Percentiles rank a stretch among this genome's conserved stretches.
Evolutionary conservation across 164 flowering plant species (phyloP).

Genomic region (Protea cynaroides): DNA sequence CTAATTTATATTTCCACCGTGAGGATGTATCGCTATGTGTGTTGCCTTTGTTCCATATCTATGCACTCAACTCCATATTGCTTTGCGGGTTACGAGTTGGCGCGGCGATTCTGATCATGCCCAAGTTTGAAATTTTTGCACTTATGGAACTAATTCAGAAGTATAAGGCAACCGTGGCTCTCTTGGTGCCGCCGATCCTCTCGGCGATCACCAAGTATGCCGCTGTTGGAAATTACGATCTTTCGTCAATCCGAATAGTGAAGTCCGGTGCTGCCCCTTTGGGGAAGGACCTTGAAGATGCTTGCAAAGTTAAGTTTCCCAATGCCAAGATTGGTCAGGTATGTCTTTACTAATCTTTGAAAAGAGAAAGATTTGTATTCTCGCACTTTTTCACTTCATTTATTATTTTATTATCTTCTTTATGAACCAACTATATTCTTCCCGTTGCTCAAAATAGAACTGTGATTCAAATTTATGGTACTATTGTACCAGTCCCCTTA

Average conservation of each 20-base stretch:
- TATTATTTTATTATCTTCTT: no score
- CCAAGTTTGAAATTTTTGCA: conserved; percentile 49
- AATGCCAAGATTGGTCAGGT: conserved; percentile 92
- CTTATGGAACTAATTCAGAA: conserved; percentile 58
- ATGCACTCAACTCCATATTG: conserved; percentile 66
- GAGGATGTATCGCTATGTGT: conserved; percentile 79
- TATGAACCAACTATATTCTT: no score
- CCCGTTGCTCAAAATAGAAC: no score
- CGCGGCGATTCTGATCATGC: no score
- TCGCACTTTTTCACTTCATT: no score
- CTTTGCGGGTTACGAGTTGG: conserved; percentile 34
- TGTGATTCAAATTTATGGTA: no score
- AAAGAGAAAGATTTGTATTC: no score
- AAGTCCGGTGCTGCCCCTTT: conserved; percentile 87
- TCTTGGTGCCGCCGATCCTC: conserved; percentile 87
- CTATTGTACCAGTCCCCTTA: no score
- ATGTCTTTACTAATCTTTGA: no score
- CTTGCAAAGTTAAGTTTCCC: conserved; percentile 61
- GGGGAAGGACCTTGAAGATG: conserved; percentile 19
- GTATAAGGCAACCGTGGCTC: conserved; percentile 63
- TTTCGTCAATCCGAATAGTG: conserved; percentile 62
- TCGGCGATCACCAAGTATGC: conserved; percentile 67
- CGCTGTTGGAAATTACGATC: conserved; percentile 50
- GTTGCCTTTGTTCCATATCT: conserved; percentile 80
- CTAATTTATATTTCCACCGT: conserved; percentile 14